Conservation (phyloP, 1,284 basidiomycete species). For the Meira miltonrushii region DNA sequence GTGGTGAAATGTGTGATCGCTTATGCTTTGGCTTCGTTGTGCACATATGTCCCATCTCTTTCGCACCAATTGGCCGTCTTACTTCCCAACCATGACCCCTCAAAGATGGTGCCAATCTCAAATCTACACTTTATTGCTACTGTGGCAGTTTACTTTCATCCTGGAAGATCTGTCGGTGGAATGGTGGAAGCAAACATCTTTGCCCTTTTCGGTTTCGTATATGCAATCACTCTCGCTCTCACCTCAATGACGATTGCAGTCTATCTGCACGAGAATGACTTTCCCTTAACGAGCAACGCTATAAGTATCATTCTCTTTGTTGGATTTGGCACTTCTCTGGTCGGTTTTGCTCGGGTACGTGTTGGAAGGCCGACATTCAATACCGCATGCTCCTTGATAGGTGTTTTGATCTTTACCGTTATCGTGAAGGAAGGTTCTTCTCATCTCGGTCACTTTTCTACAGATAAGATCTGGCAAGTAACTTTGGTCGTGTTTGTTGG, state of each 20-base stretch:
- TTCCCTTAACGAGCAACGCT: conserved; percentile 43
- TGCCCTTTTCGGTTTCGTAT: conserved; percentile 68
- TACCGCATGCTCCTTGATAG: conserved; percentile 61
- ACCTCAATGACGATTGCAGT: conserved; percentile 61
- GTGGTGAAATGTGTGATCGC: conserved; percentile 86
- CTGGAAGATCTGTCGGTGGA: conserved; percentile 71
- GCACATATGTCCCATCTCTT: conserved; percentile 73
- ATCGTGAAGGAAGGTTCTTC: conserved; percentile 85
- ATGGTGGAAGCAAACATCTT: conserved; percentile 85
- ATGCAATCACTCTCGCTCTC: conserved; percentile 68
- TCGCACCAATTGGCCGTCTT: conserved; percentile 39
- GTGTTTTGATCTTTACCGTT: conserved; percentile 38
- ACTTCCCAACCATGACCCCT: conserved; percentile 38
- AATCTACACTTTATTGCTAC: conserved; percentile 87
- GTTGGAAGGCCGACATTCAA: conserved; percentile 85
- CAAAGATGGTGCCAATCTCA: conserved; percentile 53
- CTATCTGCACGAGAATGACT: conserved; percentile 57
- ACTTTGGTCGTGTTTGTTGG: conserved; percentile 71
- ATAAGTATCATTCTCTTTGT: conserved; percentile 61
- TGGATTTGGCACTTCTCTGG: conserved; percentile 70
- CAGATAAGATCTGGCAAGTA: conserved; percentile 49
- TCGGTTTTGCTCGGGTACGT: conserved; percentile 85
- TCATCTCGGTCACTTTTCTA: conserved; percentile 56
- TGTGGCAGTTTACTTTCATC: conserved; percentile 61
- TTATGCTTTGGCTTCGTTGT: conserved; percentile 82